Base-by-base conservation (phyloP, 2,329 filamentous ascomycete genomes). In the Apiospora pterosperma region DNA sequence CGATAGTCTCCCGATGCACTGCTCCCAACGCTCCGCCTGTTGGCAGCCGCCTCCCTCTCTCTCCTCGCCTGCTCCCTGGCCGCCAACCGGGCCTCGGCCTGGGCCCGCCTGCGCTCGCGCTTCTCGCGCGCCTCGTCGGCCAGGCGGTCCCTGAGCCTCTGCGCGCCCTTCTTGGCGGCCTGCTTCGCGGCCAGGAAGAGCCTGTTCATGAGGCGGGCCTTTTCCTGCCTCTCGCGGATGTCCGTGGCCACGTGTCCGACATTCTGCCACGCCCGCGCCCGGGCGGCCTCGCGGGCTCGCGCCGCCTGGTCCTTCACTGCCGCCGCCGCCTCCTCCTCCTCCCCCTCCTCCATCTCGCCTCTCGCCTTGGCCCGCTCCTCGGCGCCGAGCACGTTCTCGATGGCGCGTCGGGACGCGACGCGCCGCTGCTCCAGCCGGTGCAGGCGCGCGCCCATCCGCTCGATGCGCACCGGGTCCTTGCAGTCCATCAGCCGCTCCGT, bases 201-300 rank as follows among this genome's bases (percentile, higher is more conserved):
- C 0, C 1, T 2, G 48, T 19, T 12, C 19, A 21, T 4, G 48
- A 16, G 48, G 6, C 5, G 1, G 7, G 2, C 2, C 4, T 4
- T 16, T 1, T 55, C 48, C 3, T 19, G 7, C 28, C 12, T 1
- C 28, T 34, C 48, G 14, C 25, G 19, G 16, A n/a, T n/a, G 1
- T 10, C 16, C 7, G 28, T 28, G 48, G 21, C 2, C 2, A 25
- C 25, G 48, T 28, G 25, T 2, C 34, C 16, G 28, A 8, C 19
- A 10, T n/a, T 16, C 48, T 34, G 28, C 7, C 10, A 3, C 25
- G 14, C 48, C 34, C 48, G 16, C 3, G 14, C 2, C 11, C 28
- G 16, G 12, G n/a, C n/a, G n/a, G n/a, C n/a, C n/a, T n/a, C n/a
- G n/a, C n/a, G n/a, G n/a, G n/a, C n/a, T n/a, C n/a, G n/a, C n/a